phyloP scores from a whole-genome alignment of 129 eudicot species.

The Calendula officinalis region DNA sequence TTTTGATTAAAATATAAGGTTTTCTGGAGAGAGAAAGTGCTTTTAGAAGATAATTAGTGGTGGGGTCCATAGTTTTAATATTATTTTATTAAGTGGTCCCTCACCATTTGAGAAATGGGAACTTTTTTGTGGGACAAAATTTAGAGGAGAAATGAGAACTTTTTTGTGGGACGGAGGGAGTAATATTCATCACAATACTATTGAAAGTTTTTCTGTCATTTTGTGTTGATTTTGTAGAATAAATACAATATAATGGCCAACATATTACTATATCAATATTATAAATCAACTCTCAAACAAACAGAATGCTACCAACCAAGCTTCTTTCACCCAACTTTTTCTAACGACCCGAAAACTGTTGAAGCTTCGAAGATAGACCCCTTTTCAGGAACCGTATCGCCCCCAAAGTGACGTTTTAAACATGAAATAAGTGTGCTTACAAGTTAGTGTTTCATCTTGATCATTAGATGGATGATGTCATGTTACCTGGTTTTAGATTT shows the following conservation, averaged over 20 bases:
- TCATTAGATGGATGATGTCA: slow-evolving; percentile 35
- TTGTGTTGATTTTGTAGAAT: slow-evolving; percentile 18
- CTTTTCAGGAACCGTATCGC: slow-evolving; percentile 19
- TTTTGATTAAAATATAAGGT: no score
- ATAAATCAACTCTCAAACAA: slow-evolving; percentile 28
- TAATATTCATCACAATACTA: slow-evolving; percentile 16
- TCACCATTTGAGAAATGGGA: no score
- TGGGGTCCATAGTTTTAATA: no score
- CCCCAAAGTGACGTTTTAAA: slow-evolving; percentile 9
- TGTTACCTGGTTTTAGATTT: slow-evolving; percentile 45
- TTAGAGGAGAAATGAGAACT: no score
- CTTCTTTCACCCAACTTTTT: slow-evolving; percentile 7
- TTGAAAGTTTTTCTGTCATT: slow-evolving; percentile 30
- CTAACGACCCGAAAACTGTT: slow-evolving; percentile 5
- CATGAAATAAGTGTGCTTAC: not conserved
- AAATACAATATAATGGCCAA: slow-evolving; percentile 25
- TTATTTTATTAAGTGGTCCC: no score
- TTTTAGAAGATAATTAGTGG: no score
- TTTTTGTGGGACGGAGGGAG: no score
- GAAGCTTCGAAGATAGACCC: slow-evolving; percentile 6
- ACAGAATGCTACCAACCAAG: slow-evolving; percentile 22
- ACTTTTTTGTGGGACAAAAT: no score
- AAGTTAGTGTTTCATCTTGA: not conserved
- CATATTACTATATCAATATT: slow-evolving; percentile 12
- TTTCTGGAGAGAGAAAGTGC: no score